phyloP scores from a whole-genome alignment of 2,329 filamentous ascomycete genomes.

The Colletotrichum falcatum region DNA sequence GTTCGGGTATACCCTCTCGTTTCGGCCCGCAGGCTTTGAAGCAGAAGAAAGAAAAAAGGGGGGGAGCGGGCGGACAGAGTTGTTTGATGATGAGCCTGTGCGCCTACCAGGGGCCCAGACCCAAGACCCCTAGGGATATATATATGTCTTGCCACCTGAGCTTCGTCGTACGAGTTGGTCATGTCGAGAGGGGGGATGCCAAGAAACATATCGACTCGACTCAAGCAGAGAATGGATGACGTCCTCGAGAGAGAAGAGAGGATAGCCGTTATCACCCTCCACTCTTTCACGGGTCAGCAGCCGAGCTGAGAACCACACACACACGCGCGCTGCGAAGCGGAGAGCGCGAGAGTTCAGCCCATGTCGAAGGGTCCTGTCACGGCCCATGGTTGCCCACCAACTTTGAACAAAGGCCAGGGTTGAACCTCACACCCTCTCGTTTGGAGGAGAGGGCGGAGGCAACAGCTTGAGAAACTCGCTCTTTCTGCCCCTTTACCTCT shows the following conservation, averaged over 20 bases:
- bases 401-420: neutral
- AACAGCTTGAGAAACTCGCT: too few species aligned
- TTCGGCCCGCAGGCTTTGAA: too few species aligned
- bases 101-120: too few species aligned
- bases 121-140: too few species aligned
- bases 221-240: neutral
- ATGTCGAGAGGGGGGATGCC: neutral
- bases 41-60: too few species aligned
- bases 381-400: neutral
- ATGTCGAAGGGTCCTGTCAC: neutral
- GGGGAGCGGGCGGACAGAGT: too few species aligned
- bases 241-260: neutral
- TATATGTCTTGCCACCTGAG: too few species aligned
- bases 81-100: too few species aligned
- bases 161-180: neutral
- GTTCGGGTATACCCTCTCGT: neutral
- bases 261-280: neutral
- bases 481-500: too few species aligned
- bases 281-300: neutral
- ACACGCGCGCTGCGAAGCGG: neutral
- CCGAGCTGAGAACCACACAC: neutral
- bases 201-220: neutral
- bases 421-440: neutral
- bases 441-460: neutral
- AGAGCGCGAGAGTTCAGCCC: neutral